Evolutionary conservation across 108 stramenopile genomes (phyloP), one percentile per base, ranked within the genome.

Genomic region (Pseudonitzschia multistriata): DNA sequence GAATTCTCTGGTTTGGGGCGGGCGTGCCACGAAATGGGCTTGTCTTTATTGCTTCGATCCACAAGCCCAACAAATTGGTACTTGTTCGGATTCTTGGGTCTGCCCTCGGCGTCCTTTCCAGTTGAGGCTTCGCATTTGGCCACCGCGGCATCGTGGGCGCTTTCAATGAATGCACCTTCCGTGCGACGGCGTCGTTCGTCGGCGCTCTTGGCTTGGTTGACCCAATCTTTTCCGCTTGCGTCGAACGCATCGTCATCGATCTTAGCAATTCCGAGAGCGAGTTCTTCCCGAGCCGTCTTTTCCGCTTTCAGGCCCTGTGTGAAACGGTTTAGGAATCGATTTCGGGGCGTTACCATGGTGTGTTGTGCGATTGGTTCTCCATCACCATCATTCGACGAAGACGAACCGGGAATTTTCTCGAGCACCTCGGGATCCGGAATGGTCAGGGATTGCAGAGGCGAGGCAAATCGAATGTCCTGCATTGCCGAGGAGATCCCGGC

Each of bases 11-110:
- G 90, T 71, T 90, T 94, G 22, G 65, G 73, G 5, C 93, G 85
- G 14, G 93, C 90, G 67, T 86, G 90, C 93, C 93, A 94, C 19
- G 73, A 80, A 33, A 91, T 82, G 81, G 79, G 19, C 0, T 59
- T 17, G 1, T 63, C 47, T 0, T 35, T 19, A 52, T 82, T 79
- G 1, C 88, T 79, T 30, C 57, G 33, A 59, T 35, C 57, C 57
- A 59, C 29, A 11, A 94, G 83, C 55, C 93, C 93, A 0, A 95
- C 93, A 71, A 91, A 92, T 71, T 95, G 93, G 74, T 88, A 92
- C 25, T 57, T 55, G 53, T 70, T 75, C 0, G 39, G 33, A 45
- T 59, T 74, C 36, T 30, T 4, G 5, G 42, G 42, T 45, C 11
- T n/a, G 49, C 36, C 11, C 35, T 29, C 34, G 62, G 69, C 52